These are phyloP conservation scores for Ceratocystis ficicola DNA, from an alignment of 2,329 filamentous ascomycete genomes.

Conservation along the genomic window DNA sequence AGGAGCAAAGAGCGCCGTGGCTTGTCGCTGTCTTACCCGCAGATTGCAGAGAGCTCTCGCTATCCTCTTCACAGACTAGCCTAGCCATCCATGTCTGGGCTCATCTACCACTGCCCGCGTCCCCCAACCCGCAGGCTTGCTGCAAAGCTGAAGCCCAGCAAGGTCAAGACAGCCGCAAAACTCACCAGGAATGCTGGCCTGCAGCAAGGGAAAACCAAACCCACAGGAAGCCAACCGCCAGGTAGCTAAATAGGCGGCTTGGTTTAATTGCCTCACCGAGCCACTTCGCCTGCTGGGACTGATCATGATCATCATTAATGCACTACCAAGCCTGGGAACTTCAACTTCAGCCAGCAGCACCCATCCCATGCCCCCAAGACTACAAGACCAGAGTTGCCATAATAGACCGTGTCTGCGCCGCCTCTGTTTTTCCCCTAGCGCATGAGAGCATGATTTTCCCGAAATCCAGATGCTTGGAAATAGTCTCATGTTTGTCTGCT, in stretches of 20 bases:
- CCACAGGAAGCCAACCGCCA: neutral
- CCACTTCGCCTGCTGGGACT: neutral
- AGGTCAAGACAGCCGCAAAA: slow-evolving; percentile 3
- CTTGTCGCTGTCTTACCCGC: neutral
- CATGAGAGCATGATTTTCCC: slow-evolving; percentile 8
- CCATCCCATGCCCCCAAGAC: neutral
- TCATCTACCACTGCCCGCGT: neutral
- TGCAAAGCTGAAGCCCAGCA: neutral
- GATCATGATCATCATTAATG: slow-evolving; percentile 12
- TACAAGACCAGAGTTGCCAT: neutral
- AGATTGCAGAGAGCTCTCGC: neutral
- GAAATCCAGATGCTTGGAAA: slow-evolving; percentile 6
- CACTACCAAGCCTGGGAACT: neutral
- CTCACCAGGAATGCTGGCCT: neutral
- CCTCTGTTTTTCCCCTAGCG: neutral
- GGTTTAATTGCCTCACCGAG: slow-evolving; percentile 8
- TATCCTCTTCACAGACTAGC: neutral
- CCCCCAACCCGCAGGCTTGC: neutral
- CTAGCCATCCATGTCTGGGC: too few species aligned
- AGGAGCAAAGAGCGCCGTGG: neutral
- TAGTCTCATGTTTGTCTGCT: neutral
- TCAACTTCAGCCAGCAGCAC: neutral
- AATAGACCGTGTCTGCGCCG: neutral
- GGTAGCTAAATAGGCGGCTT: neutral
- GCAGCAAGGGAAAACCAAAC: neutral